phyloP scores from a whole-genome alignment of 192 early-diverging fungal genomes.

The Linnemannia elongata region DNA sequence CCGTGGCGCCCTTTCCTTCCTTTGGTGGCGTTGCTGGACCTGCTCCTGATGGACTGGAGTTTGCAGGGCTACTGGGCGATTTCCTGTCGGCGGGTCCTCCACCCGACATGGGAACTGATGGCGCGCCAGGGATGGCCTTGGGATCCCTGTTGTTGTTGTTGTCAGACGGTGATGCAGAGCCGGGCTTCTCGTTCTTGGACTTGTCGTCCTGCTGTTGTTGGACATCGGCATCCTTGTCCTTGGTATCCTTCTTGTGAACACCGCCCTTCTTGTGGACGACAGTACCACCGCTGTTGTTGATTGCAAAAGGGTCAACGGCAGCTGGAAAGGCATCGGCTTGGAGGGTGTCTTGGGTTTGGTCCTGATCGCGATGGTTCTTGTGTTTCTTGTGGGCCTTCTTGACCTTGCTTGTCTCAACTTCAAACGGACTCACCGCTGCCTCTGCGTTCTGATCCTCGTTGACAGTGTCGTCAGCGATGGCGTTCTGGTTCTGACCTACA shows the following conservation, averaged over 20 bases:
- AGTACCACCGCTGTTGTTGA: not conserved
- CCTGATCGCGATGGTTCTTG: not conserved
- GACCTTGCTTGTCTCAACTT: not conserved
- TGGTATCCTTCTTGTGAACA: not conserved
- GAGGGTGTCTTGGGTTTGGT: not conserved
- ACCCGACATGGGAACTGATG: not conserved
- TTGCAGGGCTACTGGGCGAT: not conserved
- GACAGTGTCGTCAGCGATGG: not conserved
- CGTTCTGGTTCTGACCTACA: not conserved
- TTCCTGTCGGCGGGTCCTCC: not conserved
- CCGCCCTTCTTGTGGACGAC: not conserved
- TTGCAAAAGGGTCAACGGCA: not conserved
- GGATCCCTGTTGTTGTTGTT: not conserved
- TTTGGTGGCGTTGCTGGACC: not conserved
- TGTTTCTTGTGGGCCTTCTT: slow-evolving; percentile 12
- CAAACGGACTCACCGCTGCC: not conserved
- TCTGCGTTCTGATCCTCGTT: not conserved
- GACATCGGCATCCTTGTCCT: not conserved
- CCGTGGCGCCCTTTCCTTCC: not conserved
- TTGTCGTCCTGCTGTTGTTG: slow-evolving; percentile 2
- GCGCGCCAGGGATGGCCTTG: not conserved
- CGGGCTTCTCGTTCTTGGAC: not conserved
- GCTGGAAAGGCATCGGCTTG: not conserved
- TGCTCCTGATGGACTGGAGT: not conserved
- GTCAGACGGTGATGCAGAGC: not conserved